Percentiles rank a stretch among this genome's conserved stretches.
phyloP scores from a whole-genome alignment of 75 land plant species.

The Picea glauca region DNA sequence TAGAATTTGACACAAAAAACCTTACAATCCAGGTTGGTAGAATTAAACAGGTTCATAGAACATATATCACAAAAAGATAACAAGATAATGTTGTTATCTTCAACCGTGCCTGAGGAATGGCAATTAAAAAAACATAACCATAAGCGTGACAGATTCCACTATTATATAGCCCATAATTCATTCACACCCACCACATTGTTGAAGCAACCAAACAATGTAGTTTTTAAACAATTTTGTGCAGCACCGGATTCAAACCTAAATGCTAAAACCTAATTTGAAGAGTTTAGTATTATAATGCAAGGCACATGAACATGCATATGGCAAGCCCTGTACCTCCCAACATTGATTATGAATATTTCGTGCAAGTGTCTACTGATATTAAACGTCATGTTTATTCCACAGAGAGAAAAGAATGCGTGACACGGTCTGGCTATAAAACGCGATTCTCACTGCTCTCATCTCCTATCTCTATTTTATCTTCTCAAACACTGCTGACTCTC shows the following conservation, averaged over 20 bases:
- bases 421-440: not conserved
- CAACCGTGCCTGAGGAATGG: too few species aligned
- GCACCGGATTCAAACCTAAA: slow-evolving; percentile 8
- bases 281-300: not conserved
- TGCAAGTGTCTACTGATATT: not conserved
- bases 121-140: too few species aligned
- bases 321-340: not conserved
- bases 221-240: not conserved
- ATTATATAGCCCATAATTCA: not conserved
- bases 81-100: too few species aligned
- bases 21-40: too few species aligned
- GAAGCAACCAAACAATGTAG: not conserved
- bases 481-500: not conserved
- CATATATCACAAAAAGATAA: too few species aligned
- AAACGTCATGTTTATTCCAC: not conserved
- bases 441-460: not conserved
- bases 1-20: too few species aligned
- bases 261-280: not conserved
- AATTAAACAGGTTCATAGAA: too few species aligned
- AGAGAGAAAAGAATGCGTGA: not conserved
- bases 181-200: not conserved
- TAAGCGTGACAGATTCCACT: too few species aligned
- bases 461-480: not conserved
- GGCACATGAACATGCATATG: not conserved
- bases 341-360: not conserved